Evolutionary conservation across 768 basidiomycete genomes (phyloP), one percentile per base, ranked within the genome.

Genomic region (Calocybe indica): DNA sequence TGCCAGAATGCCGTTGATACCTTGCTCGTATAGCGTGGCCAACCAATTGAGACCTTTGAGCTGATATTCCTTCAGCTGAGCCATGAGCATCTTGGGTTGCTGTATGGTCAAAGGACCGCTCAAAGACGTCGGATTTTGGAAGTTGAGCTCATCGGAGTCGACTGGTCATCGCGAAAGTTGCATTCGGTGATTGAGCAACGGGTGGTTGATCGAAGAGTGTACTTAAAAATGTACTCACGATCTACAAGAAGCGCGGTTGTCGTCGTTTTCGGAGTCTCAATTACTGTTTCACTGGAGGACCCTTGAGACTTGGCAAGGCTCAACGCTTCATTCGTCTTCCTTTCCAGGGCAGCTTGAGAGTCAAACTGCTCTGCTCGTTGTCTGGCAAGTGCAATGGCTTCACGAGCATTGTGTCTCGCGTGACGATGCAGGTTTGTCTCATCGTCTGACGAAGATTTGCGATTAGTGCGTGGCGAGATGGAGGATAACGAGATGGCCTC

Each of bases 11-110:
- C 96, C 96, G 60, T 99, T 99, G 76, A 98, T 98, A 39, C 96
- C 96, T 65, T 98, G 95, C 62, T 98, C 96, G 59, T 98, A 99
- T 14, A 99, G 72, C 11, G 94, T 96, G 12, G 86, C 96, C 22
- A 99, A 73, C 96, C 96, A 99, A 54, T 96, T 98, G 32, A 99
- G 75, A 52, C 96, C 96, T 60, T 98, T 98, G 48, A 99, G 66
- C 63, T 99, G 96, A 62, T 98, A 99, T 64, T 99, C 96, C 66
- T 99, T 99, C 46, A 99, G 70, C 55, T 92, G 89, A 6, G 93
- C 92, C 80, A 92, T 92, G 52, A 99, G 73, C 89, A 98, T 95
- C 65, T 82, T 83, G 6, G 96, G 96, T 60, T 99, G 96, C 13
- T 80, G 78, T 56, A 98, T 86, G 4, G 87, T 90, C 54, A 93